These are phyloP conservation scores for Camellia oleifera DNA, from an alignment of 179 eudicot species.

Conservation along the genomic window DNA sequence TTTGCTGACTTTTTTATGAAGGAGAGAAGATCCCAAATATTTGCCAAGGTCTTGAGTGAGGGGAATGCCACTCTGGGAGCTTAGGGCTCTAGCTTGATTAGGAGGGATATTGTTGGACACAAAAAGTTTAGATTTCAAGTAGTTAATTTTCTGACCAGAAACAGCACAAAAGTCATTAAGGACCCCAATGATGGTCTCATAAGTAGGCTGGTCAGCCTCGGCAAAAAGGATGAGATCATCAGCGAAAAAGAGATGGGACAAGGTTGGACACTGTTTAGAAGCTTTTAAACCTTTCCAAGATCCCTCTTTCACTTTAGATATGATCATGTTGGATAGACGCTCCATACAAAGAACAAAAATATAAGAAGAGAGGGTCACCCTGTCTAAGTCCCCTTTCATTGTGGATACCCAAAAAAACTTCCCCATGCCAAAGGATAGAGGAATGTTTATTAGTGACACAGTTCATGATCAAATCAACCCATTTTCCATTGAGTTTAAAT, in stretches of 20 bases:
- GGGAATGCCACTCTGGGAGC: background rate
- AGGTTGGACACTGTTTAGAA: background rate
- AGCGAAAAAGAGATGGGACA: constrained; percentile 7
- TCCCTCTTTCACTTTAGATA: background rate
- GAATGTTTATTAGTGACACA: background rate
- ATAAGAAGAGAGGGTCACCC: background rate
- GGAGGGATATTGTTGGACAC: background rate
- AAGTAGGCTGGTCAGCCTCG: background rate
- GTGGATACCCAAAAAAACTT: no score
- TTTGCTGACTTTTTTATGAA: background rate
- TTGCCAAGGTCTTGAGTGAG: background rate
- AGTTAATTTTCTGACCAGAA: background rate
- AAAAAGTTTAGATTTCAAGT: background rate
- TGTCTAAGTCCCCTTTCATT: background rate
- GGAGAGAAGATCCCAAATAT: background rate
- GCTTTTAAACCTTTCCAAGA: background rate
- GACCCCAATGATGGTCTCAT: background rate
- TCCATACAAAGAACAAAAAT: background rate
- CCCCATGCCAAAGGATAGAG: background rate
- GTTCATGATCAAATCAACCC: background rate
- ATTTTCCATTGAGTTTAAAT: no score
- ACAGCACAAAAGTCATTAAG: background rate
- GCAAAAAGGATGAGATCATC: constrained; percentile 4
- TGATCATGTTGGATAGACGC: background rate
- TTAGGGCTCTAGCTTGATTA: background rate